phyloP scores from a whole-genome alignment of 495 filamentous ascomycete species.

The Arthonia radiata region DNA sequence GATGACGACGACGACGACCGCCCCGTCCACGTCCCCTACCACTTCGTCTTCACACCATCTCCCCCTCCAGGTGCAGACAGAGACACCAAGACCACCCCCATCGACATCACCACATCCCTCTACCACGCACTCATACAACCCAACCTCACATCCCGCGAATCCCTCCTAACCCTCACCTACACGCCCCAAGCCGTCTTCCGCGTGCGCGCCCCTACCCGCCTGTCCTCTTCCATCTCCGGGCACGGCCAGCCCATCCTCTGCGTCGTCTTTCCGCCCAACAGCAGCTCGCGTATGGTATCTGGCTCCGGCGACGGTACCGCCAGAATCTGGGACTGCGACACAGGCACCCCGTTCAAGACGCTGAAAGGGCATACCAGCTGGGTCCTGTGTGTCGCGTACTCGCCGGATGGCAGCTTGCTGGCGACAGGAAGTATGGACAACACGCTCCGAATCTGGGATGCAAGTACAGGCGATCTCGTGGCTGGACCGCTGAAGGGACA shows the following conservation, averaged over 20 bases:
- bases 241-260: conserved; percentile 84
- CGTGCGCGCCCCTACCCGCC: conserved; percentile 75
- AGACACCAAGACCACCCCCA: no score
- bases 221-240: conserved; percentile 66
- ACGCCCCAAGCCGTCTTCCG: conserved; percentile 87
- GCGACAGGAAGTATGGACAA: conserved; percentile 92
- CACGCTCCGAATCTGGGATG: conserved; percentile 72
- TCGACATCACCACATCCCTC: conserved; percentile 42
- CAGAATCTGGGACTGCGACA: conserved; percentile 87
- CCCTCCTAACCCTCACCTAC: conserved; percentile 50
- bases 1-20: conserved; percentile 4
- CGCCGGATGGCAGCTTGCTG: conserved; percentile 54
- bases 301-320: conserved; percentile 85
- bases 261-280: conserved; percentile 64
- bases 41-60: conserved; percentile 22
- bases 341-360: conserved; percentile 68
- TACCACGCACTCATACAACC: conserved; percentile 45
- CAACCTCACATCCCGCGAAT: conserved; percentile 42
- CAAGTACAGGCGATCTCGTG: conserved; percentile 46
- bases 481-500: conserved; percentile 66
- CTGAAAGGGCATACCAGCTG: conserved; percentile 83
- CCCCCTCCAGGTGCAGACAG: no score
- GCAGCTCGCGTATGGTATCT: conserved; percentile 59
- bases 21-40: conserved; percentile 27
- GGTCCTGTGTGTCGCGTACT: conserved; percentile 75